Evolutionary conservation across 2,329 filamentous ascomycete genomes (phyloP), one percentile per base, ranked within the genome.

Genomic region (Plenodomus lindquistii): DNA sequence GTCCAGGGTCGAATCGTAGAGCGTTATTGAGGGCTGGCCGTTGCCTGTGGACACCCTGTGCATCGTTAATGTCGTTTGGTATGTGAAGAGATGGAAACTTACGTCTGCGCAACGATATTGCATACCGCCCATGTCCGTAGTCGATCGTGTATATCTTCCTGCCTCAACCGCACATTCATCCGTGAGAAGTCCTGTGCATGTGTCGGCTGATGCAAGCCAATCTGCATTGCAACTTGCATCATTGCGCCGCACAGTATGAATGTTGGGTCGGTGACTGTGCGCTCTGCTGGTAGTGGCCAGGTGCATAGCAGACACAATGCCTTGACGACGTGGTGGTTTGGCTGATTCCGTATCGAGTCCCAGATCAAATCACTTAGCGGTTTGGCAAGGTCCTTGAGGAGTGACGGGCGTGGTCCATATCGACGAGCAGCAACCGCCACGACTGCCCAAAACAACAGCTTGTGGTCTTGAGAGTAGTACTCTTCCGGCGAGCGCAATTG

Each of bases 141-240:
- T 31, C 89, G 81, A 65, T 94, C 89, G 57, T 88, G 83, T 48
- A 92, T 82, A 62, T 92, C 88, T 65, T 92, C 88, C 62, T 87
- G 87, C 60, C 88, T 87, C 34, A 93, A 77, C 57, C 91, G 86
- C 24, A 89, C 79, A 2, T 84, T 86, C 21, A 88, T 86, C 41
- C 88, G 79, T 1, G 88, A 91, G 69, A 93, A 94, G 69, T 93
- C 89, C 68, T 92, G 88, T 37, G 88, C 89, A 68, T 92, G 86
- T 45, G 87, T 90, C 11, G 89, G 89, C 40, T 89, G 83, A 64
- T 94, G 89, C 44, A 94, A 78, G 17, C 89, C 89, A 59, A 92
- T 91, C 57, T 90, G 88, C 57, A 90, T 91, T 8, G 89, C 89
- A 18, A 89, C 84, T 74, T 92, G 91, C 84, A 93, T 91, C 87